Base-by-base conservation (phyloP, 495 filamentous ascomycete species). In the Platismatia glauca region DNA sequence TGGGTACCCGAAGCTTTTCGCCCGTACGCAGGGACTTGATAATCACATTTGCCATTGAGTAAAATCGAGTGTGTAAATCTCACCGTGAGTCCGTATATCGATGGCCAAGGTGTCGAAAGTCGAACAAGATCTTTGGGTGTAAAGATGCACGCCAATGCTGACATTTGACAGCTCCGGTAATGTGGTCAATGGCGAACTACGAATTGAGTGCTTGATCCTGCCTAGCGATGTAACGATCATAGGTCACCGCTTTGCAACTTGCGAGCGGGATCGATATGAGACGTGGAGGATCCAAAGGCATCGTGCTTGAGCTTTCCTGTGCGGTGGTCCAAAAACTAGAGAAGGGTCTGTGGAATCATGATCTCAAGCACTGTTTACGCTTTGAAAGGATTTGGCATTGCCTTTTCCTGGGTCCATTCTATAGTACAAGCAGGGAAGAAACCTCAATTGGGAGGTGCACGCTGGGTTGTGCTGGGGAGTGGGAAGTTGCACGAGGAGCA, bases 21-120 rank as follows among this genome's bases (percentile, higher is more conserved):
- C 62, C 58, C 12, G 59, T 58, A 35, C 52, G 57, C 6, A 64
- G 46, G 22, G 60, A 64, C 29, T 52, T 24, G 2, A 44, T 31
- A 22, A 41, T 43, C 8, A 62, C 15, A 9, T 58, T 61, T 27
- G 67, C 64, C 67, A 66, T 69, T 16, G 35, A 22, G 20, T 33
- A 20, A n/a, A 55, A 2, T 24, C 15, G 13, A 31, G 50, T 7
- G 11, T 20, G 16, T 33, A 53, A 53, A 33, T 33, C 7, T 33
- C 15, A 33, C 29, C 15, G 5, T 20, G 20, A 53, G 8, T 15
- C 13, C 24, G 46, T 27, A 15, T 29, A 29, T 50, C 7, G 12
- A 50, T 27, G 24, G 12, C 11, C 2, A 16, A 8, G 15, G 7
- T 31, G 24, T 31, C 6, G 48, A 11, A 53, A 53, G 50, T 18